phyloP scores from a whole-genome alignment of 257 asterid species.

The Striga asiatica region DNA sequence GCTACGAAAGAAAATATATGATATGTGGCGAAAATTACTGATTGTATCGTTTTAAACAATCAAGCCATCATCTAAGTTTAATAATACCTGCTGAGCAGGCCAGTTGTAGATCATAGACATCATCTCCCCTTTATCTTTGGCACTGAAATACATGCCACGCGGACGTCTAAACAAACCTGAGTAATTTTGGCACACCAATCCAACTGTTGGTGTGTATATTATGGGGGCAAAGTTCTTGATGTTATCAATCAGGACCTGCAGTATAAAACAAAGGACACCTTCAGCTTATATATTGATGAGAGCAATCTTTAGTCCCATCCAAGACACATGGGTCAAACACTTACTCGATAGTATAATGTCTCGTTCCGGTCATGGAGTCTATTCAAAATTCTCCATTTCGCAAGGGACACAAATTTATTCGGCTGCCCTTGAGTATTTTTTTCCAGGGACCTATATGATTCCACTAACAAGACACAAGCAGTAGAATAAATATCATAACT shows the following conservation, averaged over 20 bases:
- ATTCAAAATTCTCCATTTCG: slow-evolving; percentile 97
- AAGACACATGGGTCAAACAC: slow-evolving; percentile 24
- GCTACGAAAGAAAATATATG: neutral
- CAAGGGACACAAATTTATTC: slow-evolving; percentile 48
- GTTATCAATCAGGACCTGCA: slow-evolving; percentile 86
- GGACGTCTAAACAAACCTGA: slow-evolving; percentile 97
- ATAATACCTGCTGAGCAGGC: slow-evolving; percentile 74
- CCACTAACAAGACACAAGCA: slow-evolving; percentile 54
- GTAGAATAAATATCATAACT: slow-evolving; percentile 15
- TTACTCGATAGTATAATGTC: slow-evolving; percentile 92
- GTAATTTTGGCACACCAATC: slow-evolving; percentile 96
- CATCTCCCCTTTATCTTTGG: slow-evolving; percentile 99
- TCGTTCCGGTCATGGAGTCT: slow-evolving; percentile 97
- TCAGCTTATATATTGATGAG: neutral
- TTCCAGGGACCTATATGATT: slow-evolving; percentile 83
- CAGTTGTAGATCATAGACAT: slow-evolving; percentile 99
- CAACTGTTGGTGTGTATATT: slow-evolving; percentile 97
- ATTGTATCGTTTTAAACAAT: neutral
- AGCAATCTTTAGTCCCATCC: neutral
- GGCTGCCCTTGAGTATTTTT: slow-evolving; percentile 78
- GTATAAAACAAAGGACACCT: neutral
- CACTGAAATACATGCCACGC: slow-evolving; percentile 99
- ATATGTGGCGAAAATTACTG: neutral
- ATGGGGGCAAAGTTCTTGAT: slow-evolving; percentile 85
- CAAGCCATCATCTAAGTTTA: slow-evolving; percentile 12